phyloP scores from a whole-genome alignment of 2,329 filamentous ascomycete species.

The Pseudogymnoascus sp. region DNA sequence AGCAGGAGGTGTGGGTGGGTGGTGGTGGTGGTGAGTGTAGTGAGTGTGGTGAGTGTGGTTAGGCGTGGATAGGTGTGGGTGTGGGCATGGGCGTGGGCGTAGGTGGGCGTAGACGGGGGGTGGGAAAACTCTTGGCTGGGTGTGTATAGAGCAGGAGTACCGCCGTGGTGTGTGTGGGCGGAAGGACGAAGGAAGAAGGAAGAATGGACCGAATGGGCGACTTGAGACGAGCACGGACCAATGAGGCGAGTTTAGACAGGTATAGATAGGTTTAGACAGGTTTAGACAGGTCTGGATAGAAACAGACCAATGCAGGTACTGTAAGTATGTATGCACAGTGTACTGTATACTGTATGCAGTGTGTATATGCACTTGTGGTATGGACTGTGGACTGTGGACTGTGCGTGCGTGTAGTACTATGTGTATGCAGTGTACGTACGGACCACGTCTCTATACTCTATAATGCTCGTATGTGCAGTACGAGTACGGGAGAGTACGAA shows the following conservation, averaged over 20 bases:
- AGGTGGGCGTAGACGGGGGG: not conserved
- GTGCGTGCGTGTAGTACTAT: too few species aligned
- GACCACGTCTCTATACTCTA: too few species aligned
- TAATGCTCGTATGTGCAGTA: not conserved
- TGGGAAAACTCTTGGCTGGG: not conserved
- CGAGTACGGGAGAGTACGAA: not conserved
- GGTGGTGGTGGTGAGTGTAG: too few species aligned
- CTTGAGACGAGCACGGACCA: not conserved
- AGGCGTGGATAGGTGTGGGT: not conserved
- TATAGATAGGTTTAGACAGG: too few species aligned
- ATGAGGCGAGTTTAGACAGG: too few species aligned
- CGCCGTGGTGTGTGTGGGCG: not conserved
- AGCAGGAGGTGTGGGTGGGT: too few species aligned
- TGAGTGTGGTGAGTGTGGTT: too few species aligned
- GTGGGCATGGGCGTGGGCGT: not conserved
- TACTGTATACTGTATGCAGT: not conserved
- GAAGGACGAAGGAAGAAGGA: not conserved
- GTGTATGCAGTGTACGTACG: too few species aligned
- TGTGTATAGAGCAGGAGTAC: not conserved
- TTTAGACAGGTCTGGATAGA: too few species aligned
- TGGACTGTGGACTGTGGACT: too few species aligned
- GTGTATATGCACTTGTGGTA: too few species aligned
- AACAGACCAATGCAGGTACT: not conserved
- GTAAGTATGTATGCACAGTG: too few species aligned
- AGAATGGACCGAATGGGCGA: not conserved